A percentile compares a stretch with the other conserved stretches of the same genome.
These are phyloP conservation scores for Rubia peregrina DNA, from an alignment of 305 asterid genomes.

Conservation along the genomic window DNA sequence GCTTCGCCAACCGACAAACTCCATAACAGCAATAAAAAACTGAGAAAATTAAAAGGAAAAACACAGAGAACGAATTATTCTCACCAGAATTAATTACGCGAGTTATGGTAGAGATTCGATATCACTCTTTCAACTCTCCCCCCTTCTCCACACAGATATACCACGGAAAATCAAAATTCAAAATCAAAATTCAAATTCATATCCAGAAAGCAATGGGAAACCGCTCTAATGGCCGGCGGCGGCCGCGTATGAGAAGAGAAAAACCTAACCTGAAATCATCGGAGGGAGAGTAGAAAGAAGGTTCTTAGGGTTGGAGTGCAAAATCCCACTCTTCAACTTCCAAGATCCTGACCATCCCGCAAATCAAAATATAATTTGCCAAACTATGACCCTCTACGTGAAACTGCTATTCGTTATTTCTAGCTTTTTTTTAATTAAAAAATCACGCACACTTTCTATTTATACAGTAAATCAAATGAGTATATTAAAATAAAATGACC, in stretches of 20 bases:
- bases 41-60: neutral
- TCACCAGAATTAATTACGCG: neutral
- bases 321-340: conserved; percentile 49
- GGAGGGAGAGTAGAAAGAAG: conserved; percentile 29
- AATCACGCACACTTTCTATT: neutral
- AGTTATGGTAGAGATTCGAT: neutral
- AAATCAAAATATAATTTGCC: conserved; percentile 1
- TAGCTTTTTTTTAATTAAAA: neutral
- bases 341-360: conserved; percentile 39
- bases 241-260: neutral
- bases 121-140: neutral
- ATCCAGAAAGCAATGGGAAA: neutral
- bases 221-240: neutral
- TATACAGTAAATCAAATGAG: neutral
- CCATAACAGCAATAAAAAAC: neutral
- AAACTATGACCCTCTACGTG: neutral
- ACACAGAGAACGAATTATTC: neutral
- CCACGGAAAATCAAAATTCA: neutral
- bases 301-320: conserved; percentile 41
- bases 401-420: neutral
- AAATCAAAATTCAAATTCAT: neutral
- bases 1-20: neutral
- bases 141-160: neutral
- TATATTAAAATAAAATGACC: too few relatives aligned
- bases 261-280: conserved; percentile 34